Percentiles rank a stretch among this genome's conserved stretches.
phyloP scores from a whole-genome alignment of 148 eudicot species.

The Persicaria maculosa region DNA sequence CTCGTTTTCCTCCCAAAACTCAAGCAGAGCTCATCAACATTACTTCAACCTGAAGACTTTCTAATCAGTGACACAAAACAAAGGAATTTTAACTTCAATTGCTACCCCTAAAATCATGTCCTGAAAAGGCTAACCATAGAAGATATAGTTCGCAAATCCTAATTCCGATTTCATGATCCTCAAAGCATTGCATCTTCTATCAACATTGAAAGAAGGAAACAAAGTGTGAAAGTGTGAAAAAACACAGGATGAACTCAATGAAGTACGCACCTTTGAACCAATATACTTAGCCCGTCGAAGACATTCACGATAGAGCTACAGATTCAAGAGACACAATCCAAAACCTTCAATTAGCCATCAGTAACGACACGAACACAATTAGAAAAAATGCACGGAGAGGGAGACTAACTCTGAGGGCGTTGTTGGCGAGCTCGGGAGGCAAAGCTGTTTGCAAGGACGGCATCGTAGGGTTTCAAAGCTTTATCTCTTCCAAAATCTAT shows the following conservation, averaged over 20 bases:
- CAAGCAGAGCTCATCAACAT: not conserved
- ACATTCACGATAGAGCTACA: constrained; percentile 82
- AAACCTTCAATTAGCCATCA: not conserved
- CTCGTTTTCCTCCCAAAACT: not conserved
- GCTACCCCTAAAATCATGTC: not conserved
- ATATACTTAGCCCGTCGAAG: constrained; percentile 70
- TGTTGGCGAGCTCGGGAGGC: constrained; percentile 83
- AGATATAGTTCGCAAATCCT: not conserved
- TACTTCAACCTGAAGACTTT: not conserved
- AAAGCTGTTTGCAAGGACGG: constrained; percentile 63
- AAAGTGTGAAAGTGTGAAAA: not conserved
- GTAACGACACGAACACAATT: not conserved
- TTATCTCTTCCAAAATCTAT: constrained; percentile 1
- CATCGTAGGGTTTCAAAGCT: constrained; percentile 23
- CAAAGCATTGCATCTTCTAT: constrained; percentile 2
- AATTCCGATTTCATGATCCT: not conserved
- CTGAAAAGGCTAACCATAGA: not conserved
- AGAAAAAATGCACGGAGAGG: not conserved
- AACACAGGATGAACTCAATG: not conserved
- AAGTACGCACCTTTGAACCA: constrained; percentile 44
- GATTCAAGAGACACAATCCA: not conserved
- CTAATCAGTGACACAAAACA: not conserved
- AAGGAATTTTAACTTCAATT: not conserved
- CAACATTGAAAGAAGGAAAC: not conserved
- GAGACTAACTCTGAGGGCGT: constrained; percentile 56